Evolutionary conservation across 202 grass and related monocot genomes (phyloP).

Genomic region (Carex sylvatica): DNA sequence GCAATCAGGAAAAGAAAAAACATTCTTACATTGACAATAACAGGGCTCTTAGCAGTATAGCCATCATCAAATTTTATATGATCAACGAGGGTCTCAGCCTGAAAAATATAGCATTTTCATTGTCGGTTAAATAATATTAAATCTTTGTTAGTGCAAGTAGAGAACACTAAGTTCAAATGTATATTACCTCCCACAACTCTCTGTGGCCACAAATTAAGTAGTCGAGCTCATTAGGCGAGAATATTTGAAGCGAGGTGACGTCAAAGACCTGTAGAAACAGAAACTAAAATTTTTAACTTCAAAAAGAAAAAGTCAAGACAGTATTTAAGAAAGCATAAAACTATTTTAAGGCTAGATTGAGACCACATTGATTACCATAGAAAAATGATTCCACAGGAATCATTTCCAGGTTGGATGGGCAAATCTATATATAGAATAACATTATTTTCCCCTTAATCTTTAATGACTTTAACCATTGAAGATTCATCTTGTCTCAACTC

Average conservation of each 20-base stretch:
- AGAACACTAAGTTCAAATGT: not conserved
- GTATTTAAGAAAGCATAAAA: not conserved
- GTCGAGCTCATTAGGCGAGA: conserved; percentile 79
- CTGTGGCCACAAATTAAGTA: conserved; percentile 70
- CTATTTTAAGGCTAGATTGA: not conserved
- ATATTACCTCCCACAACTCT: conserved; percentile 81
- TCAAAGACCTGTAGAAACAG: conserved; percentile 64
- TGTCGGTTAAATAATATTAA: not conserved
- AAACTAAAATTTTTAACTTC: not conserved
- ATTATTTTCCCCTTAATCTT: not conserved
- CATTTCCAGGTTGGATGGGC: not conserved
- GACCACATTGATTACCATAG: not conserved
- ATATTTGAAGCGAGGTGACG: conserved; percentile 73
- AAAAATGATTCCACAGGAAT: not conserved
- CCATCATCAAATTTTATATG: conserved; percentile 99
- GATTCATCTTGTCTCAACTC: not conserved
- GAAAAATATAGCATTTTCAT: conserved; percentile 22
- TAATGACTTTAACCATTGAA: not conserved
- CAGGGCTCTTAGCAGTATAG: conserved; percentile 85
- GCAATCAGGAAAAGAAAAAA: not conserved
- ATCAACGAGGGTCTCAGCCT: conserved; percentile 69
- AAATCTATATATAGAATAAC: not conserved
- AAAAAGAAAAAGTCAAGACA: not conserved
- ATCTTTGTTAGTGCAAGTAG: not conserved
- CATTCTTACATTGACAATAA: conserved; percentile 66